Base-by-base conservation (phyloP, 108 stramenopile genomes). In the Pseudonitzschia multistriata region DNA sequence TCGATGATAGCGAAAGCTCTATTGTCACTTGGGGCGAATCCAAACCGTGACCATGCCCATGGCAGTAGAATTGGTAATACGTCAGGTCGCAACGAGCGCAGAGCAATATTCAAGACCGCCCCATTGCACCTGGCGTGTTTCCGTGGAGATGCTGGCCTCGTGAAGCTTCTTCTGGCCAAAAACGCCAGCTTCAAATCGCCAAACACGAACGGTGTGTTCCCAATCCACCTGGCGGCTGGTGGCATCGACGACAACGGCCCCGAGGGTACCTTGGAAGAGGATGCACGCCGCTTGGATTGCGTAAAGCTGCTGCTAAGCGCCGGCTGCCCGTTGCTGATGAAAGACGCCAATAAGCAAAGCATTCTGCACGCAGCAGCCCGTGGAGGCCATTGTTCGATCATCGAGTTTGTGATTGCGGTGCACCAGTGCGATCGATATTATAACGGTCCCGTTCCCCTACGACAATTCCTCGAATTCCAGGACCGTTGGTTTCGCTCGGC, bases 271-370 rank as follows among this genome's bases (percentile, higher is more conserved):
- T 34, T 67, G 3, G 73, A 71, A 40, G 88, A 89, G 60, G 83
- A 88, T 53, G 14, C 49, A 13, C 66, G 74, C 42, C 65, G 90
- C 50, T 66, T 84, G 48, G 72, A 81, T 36, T 86, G 85, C 39
- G 89, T 88, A 11, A 71, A 76, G 37, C 64, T 86, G 15, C 61
- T 95, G 10, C 66, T 81, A 3, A 48, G 72, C 0, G 85, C 78
- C 22, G 76, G 83, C 10, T 74, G 77, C 7, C 89, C 93, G 0
- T 57, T 95, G 8, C 30, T 81, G 2, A 92, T 90, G 59, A 87
- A 84, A 62, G 90, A 95, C 68, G 90, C 84, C n/a, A 90, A 88
- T 57, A 85, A 88, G 28, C 93, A 95, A 67, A 89, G 83, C 13
- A 59, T 90, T 19, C 61, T 95, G 21, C 93, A 95, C 66, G 65